Evolutionary conservation across 2,329 filamentous ascomycete species (phyloP), one percentile per base, ranked within the genome.

Genomic region (Aphanoascus verrucosus): DNA sequence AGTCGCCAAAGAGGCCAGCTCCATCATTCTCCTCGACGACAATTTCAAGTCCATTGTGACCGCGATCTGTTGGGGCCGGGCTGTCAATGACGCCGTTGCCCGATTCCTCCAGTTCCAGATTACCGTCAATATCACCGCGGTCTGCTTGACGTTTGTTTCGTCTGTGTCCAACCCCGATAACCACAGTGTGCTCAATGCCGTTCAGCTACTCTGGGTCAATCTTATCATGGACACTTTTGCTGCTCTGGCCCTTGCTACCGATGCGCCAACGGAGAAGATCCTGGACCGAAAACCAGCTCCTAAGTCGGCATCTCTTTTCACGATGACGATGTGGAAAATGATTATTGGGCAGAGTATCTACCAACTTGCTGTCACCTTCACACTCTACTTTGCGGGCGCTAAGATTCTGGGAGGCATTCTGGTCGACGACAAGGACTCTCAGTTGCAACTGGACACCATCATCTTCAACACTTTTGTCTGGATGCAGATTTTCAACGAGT

Each of bases 401-500:
- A 72, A 64, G 34, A 81, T 88, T 12, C 75, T 88, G n/a, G 74
- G 74, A 7, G 81, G 83, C 60, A 66, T 77, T 12, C 72, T 72
- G 31, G 61, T 65, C 0, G 66, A 70, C 2, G 69, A 76, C 31
- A 62, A 72, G 34, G 66, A 78, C 6, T 65, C 69, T 35, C 58
- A 66, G 5, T 63, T 60, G 12, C 76, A 86, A 62, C 76, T 94
- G 56, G 75, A 82, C 53, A 94, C 89, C 2, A 77, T 97, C 46
- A 86, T 97, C 6, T 97, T 97, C 78, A 97, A 97, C 74, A 93
- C 88, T 0, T 97, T 97, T 66, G 91, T 96, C 51, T 97, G 91
- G 91, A 96, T 97, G 90, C 91, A 97, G 63, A 94, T 97, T 62
- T 97, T 97, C 75, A 97, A 97, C 71, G 86, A 94, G 66, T 87